Conservation (phyloP, 2,329 filamentous ascomycete species). For the Akanthomyces dipterigenus region DNA sequence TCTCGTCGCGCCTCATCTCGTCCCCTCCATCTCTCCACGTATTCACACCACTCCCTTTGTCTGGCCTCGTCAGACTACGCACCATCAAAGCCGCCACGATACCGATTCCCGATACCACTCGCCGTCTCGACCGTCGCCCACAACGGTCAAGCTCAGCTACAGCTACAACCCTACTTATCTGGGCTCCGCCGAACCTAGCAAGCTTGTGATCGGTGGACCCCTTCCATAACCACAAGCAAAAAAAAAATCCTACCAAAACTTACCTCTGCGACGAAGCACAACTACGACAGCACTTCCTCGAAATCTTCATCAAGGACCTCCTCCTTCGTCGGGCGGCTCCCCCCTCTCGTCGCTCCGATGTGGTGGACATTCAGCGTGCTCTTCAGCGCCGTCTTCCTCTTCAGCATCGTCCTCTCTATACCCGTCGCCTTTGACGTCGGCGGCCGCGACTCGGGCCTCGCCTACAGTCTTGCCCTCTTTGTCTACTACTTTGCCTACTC, state of each 20-base stretch:
- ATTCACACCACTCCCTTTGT: neutral
- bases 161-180: neutral
- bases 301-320: neutral
- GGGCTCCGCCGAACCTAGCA: neutral
- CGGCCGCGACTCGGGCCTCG: constrained; percentile 86
- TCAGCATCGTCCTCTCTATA: constrained; percentile 90
- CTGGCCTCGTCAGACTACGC: neutral
- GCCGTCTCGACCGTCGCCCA: neutral
- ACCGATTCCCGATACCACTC: neutral
- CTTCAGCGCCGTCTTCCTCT: constrained; percentile 77
- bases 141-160: neutral
- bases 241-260: neutral
- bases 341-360: constrained; percentile 48
- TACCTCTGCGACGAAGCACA: neutral
- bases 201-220: constrained; percentile 12
- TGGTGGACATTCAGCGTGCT: constrained; percentile 73
- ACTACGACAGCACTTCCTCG: neutral
- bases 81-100: neutral
- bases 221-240: constrained; percentile 5
- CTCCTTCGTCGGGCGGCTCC: constrained; percentile 7
- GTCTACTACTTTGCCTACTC: constrained; percentile 89
- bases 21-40: neutral
- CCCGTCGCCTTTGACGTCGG: constrained; percentile 97
- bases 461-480: constrained; percentile 84
- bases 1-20: constrained; percentile 3